Evolutionary conservation across 2,329 filamentous ascomycete genomes (phyloP), one percentile per base, ranked within the genome.

Genomic region (Cyclaneusma minus): DNA sequence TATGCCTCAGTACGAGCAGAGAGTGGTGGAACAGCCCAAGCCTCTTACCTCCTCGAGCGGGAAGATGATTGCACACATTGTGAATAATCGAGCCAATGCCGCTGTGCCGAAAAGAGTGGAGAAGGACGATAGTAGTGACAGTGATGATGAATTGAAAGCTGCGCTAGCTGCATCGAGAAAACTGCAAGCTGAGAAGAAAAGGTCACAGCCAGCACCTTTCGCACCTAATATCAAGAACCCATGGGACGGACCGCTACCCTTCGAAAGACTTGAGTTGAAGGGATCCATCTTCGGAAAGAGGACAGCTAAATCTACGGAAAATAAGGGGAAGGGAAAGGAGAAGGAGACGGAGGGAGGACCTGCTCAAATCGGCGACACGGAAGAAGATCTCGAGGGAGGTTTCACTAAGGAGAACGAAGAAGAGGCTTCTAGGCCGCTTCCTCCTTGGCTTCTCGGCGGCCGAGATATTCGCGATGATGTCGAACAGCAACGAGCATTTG

Each of bases 241-340:
- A 3, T 79, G 92, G 43, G 68, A 69, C 36, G 87, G 87, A 0
- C 83, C 85, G 0, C 51, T 98, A 4, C 89, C 89, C 0, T 98
- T 98, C 43, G 84, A 93, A 39, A 87, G 83, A 43, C 61, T 93
- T 2, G 71, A 78, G 22, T 72, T 66, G 60, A 73, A 68, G 27
- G 74, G 68, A 3, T 64, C 61, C 2, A 56, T 72, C 2, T 72
- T 71, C 32, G 51, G 51, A 4, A 60, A 57, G 35, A 59, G 56
- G 29, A 38, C 22, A n/a, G 31, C 25, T 9, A 6, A 18, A 6
- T 33, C 38, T 5, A 28, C 31, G 1, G 36, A 46, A 7, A 41
- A 41, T 22, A 32, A 38, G 5, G 34, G 39, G 4, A 34, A 44
- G 13, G 18, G 40, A 4, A 44, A 47, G 13, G 30, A 29, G 20